These are phyloP conservation scores for Synchytrium microbalum DNA, from an alignment of 371 early-diverging fungal species.

Conservation along the genomic window DNA sequence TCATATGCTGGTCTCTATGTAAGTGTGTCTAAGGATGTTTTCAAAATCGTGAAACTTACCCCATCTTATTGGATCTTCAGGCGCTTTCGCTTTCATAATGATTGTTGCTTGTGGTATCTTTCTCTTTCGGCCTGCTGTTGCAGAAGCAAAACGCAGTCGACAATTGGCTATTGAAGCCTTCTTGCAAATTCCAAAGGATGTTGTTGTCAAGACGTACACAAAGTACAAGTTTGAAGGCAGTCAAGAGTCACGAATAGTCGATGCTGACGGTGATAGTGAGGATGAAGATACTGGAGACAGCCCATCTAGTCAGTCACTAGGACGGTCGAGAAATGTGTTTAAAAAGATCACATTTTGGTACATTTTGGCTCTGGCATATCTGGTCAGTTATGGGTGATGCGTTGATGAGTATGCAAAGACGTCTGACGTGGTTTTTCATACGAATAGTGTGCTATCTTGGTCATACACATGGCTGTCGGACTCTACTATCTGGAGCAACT, in stretches of 20 bases:
- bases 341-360: conserved; percentile 5
- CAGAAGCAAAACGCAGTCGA: conserved; percentile 14
- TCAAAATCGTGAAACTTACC: no score
- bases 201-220: conserved; percentile 6
- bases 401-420: no score
- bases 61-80: not conserved
- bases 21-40: no score
- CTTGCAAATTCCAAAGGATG: conserved; percentile 20
- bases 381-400: not conserved
- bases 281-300: conserved; percentile 4
- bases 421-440: not conserved
- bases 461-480: not conserved
- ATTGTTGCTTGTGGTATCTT: conserved; percentile 2
- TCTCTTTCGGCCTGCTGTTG: conserved; percentile 18
- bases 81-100: not conserved
- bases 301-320: not conserved
- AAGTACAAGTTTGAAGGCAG: not conserved
- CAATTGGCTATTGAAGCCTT: conserved; percentile 22
- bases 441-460: not conserved
- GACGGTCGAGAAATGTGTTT: not conserved
- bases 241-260: not conserved
- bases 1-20: not conserved
- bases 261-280: conserved; percentile 1
- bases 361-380: not conserved
- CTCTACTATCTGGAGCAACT: not conserved